Percentiles rank a stretch among this genome's conserved stretches.
Evolutionary conservation across 768 basidiomycete genomes (phyloP).

Genomic region (Termitomyces sp.): DNA sequence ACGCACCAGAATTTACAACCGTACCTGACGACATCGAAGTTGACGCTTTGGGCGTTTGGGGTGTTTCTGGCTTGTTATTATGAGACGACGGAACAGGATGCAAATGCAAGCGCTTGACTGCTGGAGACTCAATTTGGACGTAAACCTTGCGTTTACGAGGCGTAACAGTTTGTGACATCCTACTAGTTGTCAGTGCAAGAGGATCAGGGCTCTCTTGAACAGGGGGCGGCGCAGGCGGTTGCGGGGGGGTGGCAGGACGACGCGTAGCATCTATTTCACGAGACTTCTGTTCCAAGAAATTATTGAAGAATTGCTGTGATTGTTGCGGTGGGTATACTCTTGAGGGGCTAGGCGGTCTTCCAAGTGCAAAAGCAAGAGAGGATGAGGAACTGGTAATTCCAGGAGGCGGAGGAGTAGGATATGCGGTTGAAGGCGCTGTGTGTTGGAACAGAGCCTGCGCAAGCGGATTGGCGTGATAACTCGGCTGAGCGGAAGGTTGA

Average conservation of each 20-base stretch:
- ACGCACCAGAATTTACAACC: not conserved
- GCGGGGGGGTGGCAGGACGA: slow-evolving; percentile 18
- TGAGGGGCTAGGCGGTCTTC: slow-evolving; percentile 25
- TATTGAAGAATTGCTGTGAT: slow-evolving; percentile 59
- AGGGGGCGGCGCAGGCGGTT: slow-evolving; percentile 13
- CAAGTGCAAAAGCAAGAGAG: slow-evolving; percentile 71
- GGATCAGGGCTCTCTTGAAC: slow-evolving; percentile 51
- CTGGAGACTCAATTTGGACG: slow-evolving; percentile 55
- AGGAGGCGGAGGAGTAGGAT: slow-evolving; percentile 70
- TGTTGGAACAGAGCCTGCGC: slow-evolving; percentile 64
- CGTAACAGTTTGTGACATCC: slow-evolving; percentile 30
- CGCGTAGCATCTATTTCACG: slow-evolving; percentile 29
- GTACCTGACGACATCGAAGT: slow-evolving; percentile 5
- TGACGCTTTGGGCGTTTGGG: slow-evolving; percentile 20
- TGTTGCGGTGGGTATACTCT: slow-evolving; percentile 47
- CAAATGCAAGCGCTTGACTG: slow-evolving; percentile 51
- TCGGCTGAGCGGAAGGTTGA: slow-evolving; percentile 35
- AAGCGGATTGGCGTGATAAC: slow-evolving; percentile 50
- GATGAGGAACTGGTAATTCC: slow-evolving; percentile 62
- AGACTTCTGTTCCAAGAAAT: slow-evolving; percentile 55
- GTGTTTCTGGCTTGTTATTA: slow-evolving; percentile 18
- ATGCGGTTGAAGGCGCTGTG: slow-evolving; percentile 51
- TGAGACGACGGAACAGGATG: slow-evolving; percentile 23
- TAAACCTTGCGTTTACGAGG: slow-evolving; percentile 69
- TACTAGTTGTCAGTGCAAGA: slow-evolving; percentile 33